Evolutionary conservation across 805 yeast genomes (phyloP), one percentile per base, ranked within the genome.

Genomic region (Sugiyamaella marilandica): DNA sequence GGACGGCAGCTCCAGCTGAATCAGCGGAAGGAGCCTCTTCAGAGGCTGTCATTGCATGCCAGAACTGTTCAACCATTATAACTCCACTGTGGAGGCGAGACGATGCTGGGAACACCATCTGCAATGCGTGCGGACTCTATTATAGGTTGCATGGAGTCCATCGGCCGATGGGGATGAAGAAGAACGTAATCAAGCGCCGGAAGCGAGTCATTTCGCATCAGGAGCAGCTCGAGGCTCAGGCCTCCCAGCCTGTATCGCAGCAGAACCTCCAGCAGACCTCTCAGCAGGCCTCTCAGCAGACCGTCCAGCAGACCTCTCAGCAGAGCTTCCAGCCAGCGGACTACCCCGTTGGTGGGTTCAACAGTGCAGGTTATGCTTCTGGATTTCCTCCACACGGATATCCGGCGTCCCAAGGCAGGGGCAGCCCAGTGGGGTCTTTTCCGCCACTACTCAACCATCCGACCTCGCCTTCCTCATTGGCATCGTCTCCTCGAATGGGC

Each of bases 61-160:
- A 79, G 58, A 88, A 87, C 70, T 87, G 96, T 70, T 83, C 83
- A 2, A 85, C 94, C 10, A 87, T 94, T 1, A 85, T 85, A 52
- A 87, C 96, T 0, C 96, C 96, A 0, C 70, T 87, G 10, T 87
- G 95, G 95, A 76, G 95, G 64, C 73, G 95, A 56, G 91, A 87
- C 65, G 90, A 82, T 58, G 75, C 75, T 5, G 95, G 95, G 2
- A 83, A 87, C 61, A 85, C 90, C 24, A 87, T 88, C 21, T 87
- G 96, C 73, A 87, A 87, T 63, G 96, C 96, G 0, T 87, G 96
- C 70, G 96, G 76, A 11, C 70, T 88, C 31, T 88, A 87, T 66
- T 83, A 81, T 67, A 73, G 82, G 53, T 74, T 88, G 41, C 95
- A 87, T 63, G 91, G 92, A 0, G 73, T 74, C 37, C 90, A 85